Evolutionary conservation across 768 basidiomycete genomes (phyloP).

Genomic region (Rhodosporidiobolus sp.): DNA sequence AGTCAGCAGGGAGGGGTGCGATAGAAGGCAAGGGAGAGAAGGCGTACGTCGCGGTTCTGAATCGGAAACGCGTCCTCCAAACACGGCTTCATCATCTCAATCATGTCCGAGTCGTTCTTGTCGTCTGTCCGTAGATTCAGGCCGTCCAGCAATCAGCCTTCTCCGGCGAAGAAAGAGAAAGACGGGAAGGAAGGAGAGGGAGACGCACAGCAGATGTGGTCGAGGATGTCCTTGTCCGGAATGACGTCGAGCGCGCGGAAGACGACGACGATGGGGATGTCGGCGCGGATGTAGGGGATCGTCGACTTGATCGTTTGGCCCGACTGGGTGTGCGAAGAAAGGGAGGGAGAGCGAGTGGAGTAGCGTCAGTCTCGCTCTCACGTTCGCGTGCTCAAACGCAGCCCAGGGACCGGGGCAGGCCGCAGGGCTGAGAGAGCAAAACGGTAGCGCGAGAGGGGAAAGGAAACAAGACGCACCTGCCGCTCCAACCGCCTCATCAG

Average conservation of each 20-base stretch:
- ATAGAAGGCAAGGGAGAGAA: neutral
- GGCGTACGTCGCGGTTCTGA: slow-evolving; percentile 81
- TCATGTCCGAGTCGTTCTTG: slow-evolving; percentile 89
- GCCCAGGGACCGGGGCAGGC: too few relatives aligned
- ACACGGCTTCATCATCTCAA: slow-evolving; percentile 97
- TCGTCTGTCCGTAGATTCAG: slow-evolving; percentile 55
- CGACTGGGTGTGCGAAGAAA: slow-evolving; percentile 19
- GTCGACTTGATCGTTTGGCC: slow-evolving; percentile 89
- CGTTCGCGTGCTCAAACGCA: too few relatives aligned
- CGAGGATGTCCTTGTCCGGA: slow-evolving; percentile 93
- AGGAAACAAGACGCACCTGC: slow-evolving; percentile 54
- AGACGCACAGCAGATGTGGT: slow-evolving; percentile 70
- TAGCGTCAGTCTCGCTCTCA: too few relatives aligned
- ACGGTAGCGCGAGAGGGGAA: neutral
- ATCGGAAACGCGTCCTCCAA: slow-evolving; percentile 98
- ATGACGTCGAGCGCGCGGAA: slow-evolving; percentile 97
- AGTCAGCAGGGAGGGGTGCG: neutral
- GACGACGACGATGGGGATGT: slow-evolving; percentile 98
- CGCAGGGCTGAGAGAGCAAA: neutral
- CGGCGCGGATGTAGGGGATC: slow-evolving; percentile 95
- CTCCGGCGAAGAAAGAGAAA: too few relatives aligned
- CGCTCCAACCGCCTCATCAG: slow-evolving; percentile 59
- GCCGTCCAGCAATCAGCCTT: too few relatives aligned
- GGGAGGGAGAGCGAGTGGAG: neutral
- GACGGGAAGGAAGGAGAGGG: too few relatives aligned